Evolutionary conservation across 345 rosid species (phyloP), one percentile per base, ranked within the genome.

Genomic region (Trapa bicornis): DNA sequence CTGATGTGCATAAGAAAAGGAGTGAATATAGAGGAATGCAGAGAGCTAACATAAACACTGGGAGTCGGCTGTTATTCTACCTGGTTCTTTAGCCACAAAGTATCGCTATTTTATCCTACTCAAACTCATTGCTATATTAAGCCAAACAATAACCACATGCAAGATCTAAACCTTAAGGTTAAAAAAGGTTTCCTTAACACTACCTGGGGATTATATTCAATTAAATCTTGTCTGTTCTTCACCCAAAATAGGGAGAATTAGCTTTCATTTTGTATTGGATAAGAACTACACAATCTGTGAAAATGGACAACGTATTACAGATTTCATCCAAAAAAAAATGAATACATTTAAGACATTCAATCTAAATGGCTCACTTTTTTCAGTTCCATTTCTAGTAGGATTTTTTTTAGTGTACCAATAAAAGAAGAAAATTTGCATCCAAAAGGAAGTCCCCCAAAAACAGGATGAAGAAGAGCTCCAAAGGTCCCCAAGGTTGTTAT

Each of bases 1-100:
- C 97, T 93, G 84, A 70, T 42, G 70, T 67, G 36, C 69, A 62
- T 60, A 61, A 22, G 29, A 22, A 57, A 33, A n/a, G 53, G 32
- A 4, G 65, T 29, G 63, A 37, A 71, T 9, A 64, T 1, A 13
- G 3, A 22, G 67, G 22, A 64, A 15, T 39, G 29, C 29, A 11
- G 33, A 42, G 5, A 16, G 67, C 33, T 45, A 41, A 38, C 45
- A 45, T 64, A 39, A 39, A 16, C 36, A 22, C 36, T 42, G 10
- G 16, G 16, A 32, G 62, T 29, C 37, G 62, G 37, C 14, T 29
- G 37, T 9, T 9, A 32, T 29, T 29, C 37, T 17, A 54, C 35
- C 6, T 29, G 60, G 60, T 54, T 29, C 60, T 54, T 57, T 32
- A 33, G 62, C 62, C 37, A 57, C 6, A 32, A 14, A 57, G 35